Evolutionary conservation across 1,284 basidiomycete genomes (phyloP).

Genomic region (Ceratobasidium papillatum): DNA sequence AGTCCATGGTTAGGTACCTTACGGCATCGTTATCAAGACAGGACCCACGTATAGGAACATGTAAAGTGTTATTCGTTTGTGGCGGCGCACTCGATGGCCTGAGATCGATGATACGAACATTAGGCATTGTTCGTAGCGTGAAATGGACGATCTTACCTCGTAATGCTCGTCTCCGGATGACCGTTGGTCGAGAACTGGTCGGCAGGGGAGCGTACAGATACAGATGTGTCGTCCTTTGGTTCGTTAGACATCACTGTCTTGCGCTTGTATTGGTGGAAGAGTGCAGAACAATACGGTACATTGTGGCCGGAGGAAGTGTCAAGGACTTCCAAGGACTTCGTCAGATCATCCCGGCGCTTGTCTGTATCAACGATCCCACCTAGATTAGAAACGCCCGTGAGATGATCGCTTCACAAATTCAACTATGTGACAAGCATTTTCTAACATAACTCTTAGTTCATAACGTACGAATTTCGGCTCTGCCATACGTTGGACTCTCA

Average conservation of each 20-base stretch:
- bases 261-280: neutral
- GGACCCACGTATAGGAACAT: neutral
- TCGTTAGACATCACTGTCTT: neutral
- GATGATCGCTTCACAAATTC: neutral
- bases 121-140: neutral
- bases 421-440: no score
- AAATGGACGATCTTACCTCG: neutral
- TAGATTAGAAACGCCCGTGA: neutral
- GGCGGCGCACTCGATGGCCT: constrained; percentile 5
- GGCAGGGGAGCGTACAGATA: neutral
- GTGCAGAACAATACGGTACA: neutral
- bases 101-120: neutral
- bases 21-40: neutral
- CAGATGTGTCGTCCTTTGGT: neutral
- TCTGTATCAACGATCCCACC: no score
- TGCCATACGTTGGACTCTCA: no score
- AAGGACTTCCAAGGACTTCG: neutral
- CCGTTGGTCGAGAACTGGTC: neutral
- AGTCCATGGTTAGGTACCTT: neutral
- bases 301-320: neutral
- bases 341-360: neutral
- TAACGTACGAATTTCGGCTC: no score
- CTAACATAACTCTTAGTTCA: no score
- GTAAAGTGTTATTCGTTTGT: constrained; percentile 1
- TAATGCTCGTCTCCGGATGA: neutral